Percentiles rank a stretch among this genome's conserved stretches.
phyloP scores from a whole-genome alignment of 1,139 yeast genomes.

The Kodamaea ohmeri region DNA sequence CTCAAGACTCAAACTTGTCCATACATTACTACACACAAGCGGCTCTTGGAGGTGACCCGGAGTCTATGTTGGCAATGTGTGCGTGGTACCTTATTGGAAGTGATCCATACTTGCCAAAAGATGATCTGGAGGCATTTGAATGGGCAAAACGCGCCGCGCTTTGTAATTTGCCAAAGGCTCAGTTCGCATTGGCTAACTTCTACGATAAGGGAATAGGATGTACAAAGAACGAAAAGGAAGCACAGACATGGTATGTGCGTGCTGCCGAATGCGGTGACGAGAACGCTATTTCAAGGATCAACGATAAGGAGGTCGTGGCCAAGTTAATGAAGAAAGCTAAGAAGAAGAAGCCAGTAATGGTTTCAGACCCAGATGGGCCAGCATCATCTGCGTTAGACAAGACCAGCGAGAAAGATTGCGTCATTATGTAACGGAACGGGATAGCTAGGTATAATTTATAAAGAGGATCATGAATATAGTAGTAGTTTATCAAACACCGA shows the following conservation, averaged over 20 bases:
- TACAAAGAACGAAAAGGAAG: constrained; percentile 51
- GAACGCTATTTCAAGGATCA: constrained; percentile 49
- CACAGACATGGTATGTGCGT: constrained; percentile 70
- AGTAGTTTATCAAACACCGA: background rate
- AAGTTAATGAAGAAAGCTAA: constrained; percentile 30
- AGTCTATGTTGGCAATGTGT: constrained; percentile 88
- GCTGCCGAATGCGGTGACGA: constrained; percentile 77
- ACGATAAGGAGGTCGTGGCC: constrained; percentile 32
- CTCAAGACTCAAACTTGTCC: constrained; percentile 79
- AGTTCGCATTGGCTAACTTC: constrained; percentile 81
- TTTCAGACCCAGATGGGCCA: constrained; percentile 9
- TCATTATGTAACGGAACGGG: constrained; percentile 30
- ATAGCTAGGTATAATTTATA: background rate
- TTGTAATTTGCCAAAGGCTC: constrained; percentile 75
- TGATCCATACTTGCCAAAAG: constrained; percentile 74
- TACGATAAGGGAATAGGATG: constrained; percentile 89
- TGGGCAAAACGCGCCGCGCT: constrained; percentile 92
- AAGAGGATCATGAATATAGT: background rate
- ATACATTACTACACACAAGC: constrained; percentile 93
- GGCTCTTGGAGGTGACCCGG: constrained; percentile 83
- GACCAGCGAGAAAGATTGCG: constrained; percentile 45
- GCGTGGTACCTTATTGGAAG: constrained; percentile 96
- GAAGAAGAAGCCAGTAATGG: constrained; percentile 20
- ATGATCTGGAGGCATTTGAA: constrained; percentile 84
- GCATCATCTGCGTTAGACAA: constrained; percentile 12